Percentiles rank a stretch among this genome's conserved stretches.
Conservation (phyloP, 306 rosid species). For the Morella rubra region DNA sequence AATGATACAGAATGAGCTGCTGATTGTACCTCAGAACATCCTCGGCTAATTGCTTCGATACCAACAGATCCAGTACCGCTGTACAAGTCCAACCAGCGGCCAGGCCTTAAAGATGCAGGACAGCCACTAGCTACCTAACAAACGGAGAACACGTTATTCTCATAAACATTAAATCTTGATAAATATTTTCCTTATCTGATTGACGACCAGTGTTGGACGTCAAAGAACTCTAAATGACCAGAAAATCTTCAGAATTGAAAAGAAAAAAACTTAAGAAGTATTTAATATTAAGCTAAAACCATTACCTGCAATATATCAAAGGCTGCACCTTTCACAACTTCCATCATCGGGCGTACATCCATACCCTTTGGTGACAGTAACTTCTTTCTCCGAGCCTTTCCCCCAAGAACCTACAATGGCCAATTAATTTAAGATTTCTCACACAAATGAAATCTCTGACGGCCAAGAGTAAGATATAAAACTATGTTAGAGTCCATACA, state of each 20-base stretch:
- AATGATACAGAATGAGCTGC: slow-evolving; percentile 18
- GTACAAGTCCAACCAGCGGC: slow-evolving; percentile 96
- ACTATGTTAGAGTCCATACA: not conserved
- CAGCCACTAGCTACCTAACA: slow-evolving; percentile 87
- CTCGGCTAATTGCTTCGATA: slow-evolving; percentile 92
- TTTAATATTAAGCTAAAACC: slow-evolving; percentile 6
- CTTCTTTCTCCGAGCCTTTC: slow-evolving; percentile 83
- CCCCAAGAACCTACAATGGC: slow-evolving; percentile 73
- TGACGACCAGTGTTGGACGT: not conserved
- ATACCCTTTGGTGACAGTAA: slow-evolving; percentile 88
- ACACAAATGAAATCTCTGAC: not conserved
- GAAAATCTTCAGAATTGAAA: slow-evolving; percentile 6
- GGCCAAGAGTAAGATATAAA: not conserved
- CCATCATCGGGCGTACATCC: slow-evolving; percentile 99
- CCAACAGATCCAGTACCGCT: slow-evolving; percentile 99
- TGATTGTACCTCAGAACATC: slow-evolving; percentile 80
- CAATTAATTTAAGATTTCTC: slow-evolving; percentile 6
- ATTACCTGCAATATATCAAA: slow-evolving; percentile 87
- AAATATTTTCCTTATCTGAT: slow-evolving; percentile 14
- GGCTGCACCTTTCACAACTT: slow-evolving; percentile 95
- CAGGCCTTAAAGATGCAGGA: slow-evolving; percentile 89
- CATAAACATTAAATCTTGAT: slow-evolving; percentile 6
- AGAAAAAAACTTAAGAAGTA: not conserved
- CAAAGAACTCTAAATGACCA: not conserved
- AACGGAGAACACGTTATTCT: slow-evolving; percentile 24